phyloP scores from a whole-genome alignment of 1,284 basidiomycete species.

The Malassezia sympodialis region DNA sequence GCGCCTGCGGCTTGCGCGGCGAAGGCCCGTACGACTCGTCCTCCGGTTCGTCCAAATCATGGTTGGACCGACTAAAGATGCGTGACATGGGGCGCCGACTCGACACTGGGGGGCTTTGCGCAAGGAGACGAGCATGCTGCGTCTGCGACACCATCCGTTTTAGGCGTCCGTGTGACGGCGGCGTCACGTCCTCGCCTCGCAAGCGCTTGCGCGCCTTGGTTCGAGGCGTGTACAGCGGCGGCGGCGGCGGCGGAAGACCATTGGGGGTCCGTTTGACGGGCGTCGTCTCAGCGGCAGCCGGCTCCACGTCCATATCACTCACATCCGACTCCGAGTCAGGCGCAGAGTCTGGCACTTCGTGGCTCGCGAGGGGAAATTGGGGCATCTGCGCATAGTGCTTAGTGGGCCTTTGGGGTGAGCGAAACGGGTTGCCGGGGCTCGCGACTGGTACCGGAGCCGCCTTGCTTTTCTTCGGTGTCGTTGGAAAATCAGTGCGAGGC shows the following conservation, averaged over 20 bases:
- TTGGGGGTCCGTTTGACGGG: background rate
- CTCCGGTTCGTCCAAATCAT: background rate
- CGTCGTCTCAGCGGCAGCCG: background rate
- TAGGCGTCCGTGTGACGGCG: slow-evolving; percentile 2
- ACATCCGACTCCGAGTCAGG: slow-evolving; percentile 14
- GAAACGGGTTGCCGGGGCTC: slow-evolving; percentile 15
- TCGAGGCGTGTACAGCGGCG: slow-evolving; percentile 8
- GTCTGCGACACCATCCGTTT: background rate
- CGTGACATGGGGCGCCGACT: background rate
- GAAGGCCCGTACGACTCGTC: slow-evolving; percentile 10
- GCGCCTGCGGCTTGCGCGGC: background rate
- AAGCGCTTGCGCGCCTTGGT: slow-evolving; percentile 16
- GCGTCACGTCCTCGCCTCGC: slow-evolving; percentile 14
- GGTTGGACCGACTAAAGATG: slow-evolving; percentile 1
- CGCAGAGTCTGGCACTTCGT: background rate
- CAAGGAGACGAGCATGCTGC: background rate
- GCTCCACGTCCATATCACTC: slow-evolving; percentile 10
- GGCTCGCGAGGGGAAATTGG: slow-evolving; percentile 1
- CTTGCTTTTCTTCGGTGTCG: slow-evolving; percentile 3
- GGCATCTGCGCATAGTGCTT: background rate
- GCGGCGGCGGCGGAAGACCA: background rate
- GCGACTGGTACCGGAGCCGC: background rate
- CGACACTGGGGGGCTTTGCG: slow-evolving; percentile 1
- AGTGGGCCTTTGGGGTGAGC: slow-evolving; percentile 10
- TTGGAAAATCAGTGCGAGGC: background rate